Base-by-base conservation (phyloP, 306 rosid species). In the Rosa persica region DNA sequence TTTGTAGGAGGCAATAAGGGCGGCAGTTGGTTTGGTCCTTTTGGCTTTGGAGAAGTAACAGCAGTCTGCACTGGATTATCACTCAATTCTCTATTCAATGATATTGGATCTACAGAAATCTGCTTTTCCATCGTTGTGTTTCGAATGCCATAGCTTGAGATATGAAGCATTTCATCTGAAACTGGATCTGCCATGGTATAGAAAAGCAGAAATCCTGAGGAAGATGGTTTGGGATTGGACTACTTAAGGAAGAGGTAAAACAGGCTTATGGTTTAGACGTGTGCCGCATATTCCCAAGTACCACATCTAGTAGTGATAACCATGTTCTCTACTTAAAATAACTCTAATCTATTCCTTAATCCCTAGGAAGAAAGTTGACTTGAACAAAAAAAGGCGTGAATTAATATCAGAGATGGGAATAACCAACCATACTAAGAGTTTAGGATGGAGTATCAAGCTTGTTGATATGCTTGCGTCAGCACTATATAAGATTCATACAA, bases 21-120 rank as follows among this genome's bases (percentile, higher is more conserved):
- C 22, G 93, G 98, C 34, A 76, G 86, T n/a, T 86, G 83, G 49
- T 52, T 15, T 72, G 84, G 68, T 58, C 36, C 81, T 17, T 73
- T 65, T 42, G 70, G 19, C 25, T 87, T 30, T 8, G 79, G 81
- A 81, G 86, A 68, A 22, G 82, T 69, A 80, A 80, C 64, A 72
- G n/a, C 70, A 64, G 83, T 79, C 23, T 67, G 71, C 43, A 73
- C 22, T 1, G 77, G 40, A 4, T 48, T 57, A 67, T 69, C 72
- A 27, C 22, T 39, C 25, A 25, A 48, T 65, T 81, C 83, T 83
- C 68, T 75, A 78, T 77, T 84, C 48, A 91, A 62, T 15, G 98
- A 95, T 43, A 86, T 51, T 17, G 97, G 98, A 85, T 95, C 98
- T 17, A 95, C 90, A 57, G 88, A 67, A 65, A 95, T 93, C 76